These are phyloP conservation scores for Pseudogymnoascus sp. DNA, from an alignment of 2,329 filamentous ascomycete species.

Conservation along the genomic window DNA sequence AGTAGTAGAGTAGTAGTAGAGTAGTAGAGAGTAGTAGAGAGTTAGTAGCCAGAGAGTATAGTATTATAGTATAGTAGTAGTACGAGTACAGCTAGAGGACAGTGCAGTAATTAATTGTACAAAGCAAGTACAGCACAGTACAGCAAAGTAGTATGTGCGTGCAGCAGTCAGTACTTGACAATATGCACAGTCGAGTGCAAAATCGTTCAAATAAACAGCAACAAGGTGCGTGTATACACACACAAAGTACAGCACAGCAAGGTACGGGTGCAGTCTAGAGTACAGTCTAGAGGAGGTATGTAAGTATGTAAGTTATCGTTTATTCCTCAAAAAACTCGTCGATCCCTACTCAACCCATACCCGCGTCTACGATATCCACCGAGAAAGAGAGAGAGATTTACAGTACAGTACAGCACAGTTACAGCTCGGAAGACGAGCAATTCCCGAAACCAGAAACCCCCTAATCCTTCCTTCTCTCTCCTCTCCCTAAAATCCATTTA, in stretches of 20 bases:
- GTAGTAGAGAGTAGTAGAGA: too few relatives aligned
- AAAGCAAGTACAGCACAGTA: not conserved
- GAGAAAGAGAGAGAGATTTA: not conserved
- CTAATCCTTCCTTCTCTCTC: too few relatives aligned
- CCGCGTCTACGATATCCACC: not conserved
- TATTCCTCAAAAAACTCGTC: not conserved
- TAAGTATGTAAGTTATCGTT: not conserved
- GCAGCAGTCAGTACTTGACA: not conserved
- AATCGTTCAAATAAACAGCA: not conserved
- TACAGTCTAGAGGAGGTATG: not conserved
- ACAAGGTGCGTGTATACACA: not conserved
- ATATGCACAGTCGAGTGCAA: not conserved
- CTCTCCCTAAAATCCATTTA: too few relatives aligned
- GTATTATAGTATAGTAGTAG: not conserved
- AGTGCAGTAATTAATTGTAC: not conserved
- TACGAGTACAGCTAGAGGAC: not conserved
- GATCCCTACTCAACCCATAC: conserved; percentile 9
- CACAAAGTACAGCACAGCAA: not conserved
- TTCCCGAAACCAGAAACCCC: too few relatives aligned
- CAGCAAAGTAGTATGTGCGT: not conserved
- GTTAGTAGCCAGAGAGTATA: not conserved
- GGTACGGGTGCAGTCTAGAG: not conserved
- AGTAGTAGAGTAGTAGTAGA: too few relatives aligned
- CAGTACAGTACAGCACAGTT: not conserved
- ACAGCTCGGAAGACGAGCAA: too few relatives aligned